phyloP scores from a whole-genome alignment of 2,329 filamentous ascomycete species.

The Xylaria sp. region DNA sequence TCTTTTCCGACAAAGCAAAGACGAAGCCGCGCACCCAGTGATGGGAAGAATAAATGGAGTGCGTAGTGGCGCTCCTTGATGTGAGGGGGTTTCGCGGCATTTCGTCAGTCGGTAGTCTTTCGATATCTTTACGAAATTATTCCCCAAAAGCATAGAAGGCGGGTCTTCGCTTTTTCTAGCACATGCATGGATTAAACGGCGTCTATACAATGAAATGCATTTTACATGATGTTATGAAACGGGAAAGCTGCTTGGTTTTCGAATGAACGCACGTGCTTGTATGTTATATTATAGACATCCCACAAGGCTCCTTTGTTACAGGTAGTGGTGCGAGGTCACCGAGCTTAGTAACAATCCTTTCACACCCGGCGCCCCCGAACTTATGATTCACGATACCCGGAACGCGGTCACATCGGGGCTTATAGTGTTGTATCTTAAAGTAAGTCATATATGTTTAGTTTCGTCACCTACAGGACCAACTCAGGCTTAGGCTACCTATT shows the following conservation, averaged over 20 bases:
- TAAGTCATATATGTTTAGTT: too few relatives aligned
- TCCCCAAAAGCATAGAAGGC: conserved; percentile 24
- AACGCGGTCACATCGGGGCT: too few relatives aligned
- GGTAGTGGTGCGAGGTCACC: too few relatives aligned
- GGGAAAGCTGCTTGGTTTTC: not conserved
- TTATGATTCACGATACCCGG: too few relatives aligned
- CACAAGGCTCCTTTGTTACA: too few relatives aligned
- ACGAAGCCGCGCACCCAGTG: conserved; percentile 44
- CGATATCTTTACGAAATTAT: conserved; percentile 7
- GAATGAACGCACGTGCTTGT: not conserved
- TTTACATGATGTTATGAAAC: conserved; percentile 17
- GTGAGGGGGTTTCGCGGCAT: conserved; percentile 17
- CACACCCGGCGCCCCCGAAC: too few relatives aligned
- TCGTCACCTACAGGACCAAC: too few relatives aligned
- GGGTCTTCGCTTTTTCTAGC: not conserved
- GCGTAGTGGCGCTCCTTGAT: conserved; percentile 39
- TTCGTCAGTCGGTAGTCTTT: not conserved
- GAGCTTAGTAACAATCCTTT: too few relatives aligned
- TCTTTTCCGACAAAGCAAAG: conserved; percentile 40
- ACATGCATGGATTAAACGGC: conserved; percentile 26
- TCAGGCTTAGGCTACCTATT: too few relatives aligned
- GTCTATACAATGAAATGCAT: conserved; percentile 17
- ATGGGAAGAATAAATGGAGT: conserved; percentile 44
- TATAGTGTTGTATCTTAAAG: too few relatives aligned
- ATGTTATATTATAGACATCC: too few relatives aligned